Percentiles rank a stretch among this genome's conserved stretches.
phyloP scores from a whole-genome alignment of 2,329 filamentous ascomycete genomes.

The Teratosphaeria zuluensis region DNA sequence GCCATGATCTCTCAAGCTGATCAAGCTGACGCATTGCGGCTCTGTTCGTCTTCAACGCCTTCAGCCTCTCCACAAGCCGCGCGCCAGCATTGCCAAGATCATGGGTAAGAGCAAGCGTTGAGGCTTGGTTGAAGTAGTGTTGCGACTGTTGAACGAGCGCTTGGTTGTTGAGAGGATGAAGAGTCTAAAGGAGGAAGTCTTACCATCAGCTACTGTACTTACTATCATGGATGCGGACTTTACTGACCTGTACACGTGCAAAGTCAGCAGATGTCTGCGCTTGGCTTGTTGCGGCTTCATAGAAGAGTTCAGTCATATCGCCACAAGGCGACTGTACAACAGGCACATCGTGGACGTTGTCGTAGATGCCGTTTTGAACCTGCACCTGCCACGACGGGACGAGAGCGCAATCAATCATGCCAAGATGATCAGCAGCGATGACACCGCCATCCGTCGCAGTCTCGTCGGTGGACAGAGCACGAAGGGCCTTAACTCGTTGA shows the following conservation, averaged over 20 bases:
- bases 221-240: constrained; percentile 17
- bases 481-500: neutral
- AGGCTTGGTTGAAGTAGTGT: constrained; percentile 10
- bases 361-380: constrained; percentile 10
- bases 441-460: neutral
- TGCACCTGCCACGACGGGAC: constrained; percentile 10
- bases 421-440: constrained; percentile 12
- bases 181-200: constrained; percentile 26
- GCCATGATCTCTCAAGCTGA: neutral
- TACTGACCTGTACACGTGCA: constrained; percentile 32
- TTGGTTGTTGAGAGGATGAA: constrained; percentile 40
- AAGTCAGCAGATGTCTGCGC: constrained; percentile 27
- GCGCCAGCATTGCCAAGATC: constrained; percentile 5
- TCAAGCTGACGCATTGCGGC: constrained; percentile 3
- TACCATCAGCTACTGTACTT: constrained; percentile 25
- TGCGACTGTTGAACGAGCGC: constrained; percentile 25
- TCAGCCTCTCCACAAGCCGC: neutral
- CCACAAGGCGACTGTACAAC: neutral
- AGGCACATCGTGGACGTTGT: neutral
- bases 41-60: neutral
- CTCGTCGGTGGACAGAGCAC: neutral
- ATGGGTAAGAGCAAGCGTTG: constrained; percentile 13
- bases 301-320: constrained; percentile 17
- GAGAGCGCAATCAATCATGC: constrained; percentile 11
- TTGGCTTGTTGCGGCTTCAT: constrained; percentile 22